Evolutionary conservation across 768 basidiomycete species (phyloP), one percentile per base, ranked within the genome.

Genomic region (Pleurotus platypus): DNA sequence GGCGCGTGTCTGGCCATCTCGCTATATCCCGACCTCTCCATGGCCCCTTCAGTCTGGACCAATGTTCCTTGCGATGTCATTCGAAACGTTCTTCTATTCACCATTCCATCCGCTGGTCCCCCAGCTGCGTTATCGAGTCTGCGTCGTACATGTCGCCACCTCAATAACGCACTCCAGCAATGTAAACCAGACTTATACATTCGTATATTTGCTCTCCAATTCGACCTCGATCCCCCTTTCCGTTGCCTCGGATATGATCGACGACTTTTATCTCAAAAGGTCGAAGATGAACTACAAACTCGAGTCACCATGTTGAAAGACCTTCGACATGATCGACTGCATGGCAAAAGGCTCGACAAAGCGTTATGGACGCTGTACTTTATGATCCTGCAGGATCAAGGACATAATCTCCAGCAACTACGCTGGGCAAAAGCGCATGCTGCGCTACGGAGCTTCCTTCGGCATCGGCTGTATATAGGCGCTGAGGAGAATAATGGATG

Each of bases 381-480:
- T 37, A 84, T 87, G 81, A 69, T 84, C 42, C 20, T 57, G 16
- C 75, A 84, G 30, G 83, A 86, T 59, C 77, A 82, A 24, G 78
- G 76, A 54, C 76, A 72, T 59, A 84, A 84, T 63, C 62, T 73
- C 39, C 70, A 71, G 49, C 82, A 80, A 58, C 70, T 84, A 12
- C 63, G 72, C 48, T 72, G 74, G 64, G 78, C 80, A 4, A 72
- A 70, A 40, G 64, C 82, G 9, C 72, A 74, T 2, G 37, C 56
- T 0, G 78, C 83, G 56, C 67, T 82, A 13, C 69, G 69, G 38
- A 51, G 46, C 0, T 80, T 74, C 60, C 58, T 84, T 22, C 72
- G 72, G 18, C 58, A 68, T 5, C 70, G 73, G 18, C 64, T 83
- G 8, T 70, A 76, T 40, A 70, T 71, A 43, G 73, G 70, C 18